Percentiles rank a stretch among this genome's conserved stretches.
Conservation (phyloP, 2,329 filamentous ascomycete genomes). For the Microdochium trichocladiopsis region DNA sequence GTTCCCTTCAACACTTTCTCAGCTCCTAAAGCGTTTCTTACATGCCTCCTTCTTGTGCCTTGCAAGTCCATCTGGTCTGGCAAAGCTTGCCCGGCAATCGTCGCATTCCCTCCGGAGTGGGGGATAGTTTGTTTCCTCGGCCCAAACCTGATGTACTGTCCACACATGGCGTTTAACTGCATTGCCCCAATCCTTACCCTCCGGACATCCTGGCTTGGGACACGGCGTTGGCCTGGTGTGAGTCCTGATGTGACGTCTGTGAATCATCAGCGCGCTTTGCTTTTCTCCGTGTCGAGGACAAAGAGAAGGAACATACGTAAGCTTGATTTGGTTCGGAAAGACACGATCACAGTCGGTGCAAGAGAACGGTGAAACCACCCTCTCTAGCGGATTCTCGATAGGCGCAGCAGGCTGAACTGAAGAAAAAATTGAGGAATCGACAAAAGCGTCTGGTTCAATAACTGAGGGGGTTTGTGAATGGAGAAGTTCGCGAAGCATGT, state of each 20-base stretch:
- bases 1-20: too few species aligned
- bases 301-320: background rate
- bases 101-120: background rate
- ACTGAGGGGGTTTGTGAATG: background rate
- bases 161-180: background rate
- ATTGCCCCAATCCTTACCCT: background rate
- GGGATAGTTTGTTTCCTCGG: background rate
- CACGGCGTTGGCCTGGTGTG: background rate
- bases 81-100: background rate
- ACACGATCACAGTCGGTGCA: background rate
- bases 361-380: background rate
- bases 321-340: background rate
- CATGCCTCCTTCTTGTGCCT: background rate
- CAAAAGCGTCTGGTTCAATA: background rate
- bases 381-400: background rate
- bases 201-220: background rate
- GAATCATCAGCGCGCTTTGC: background rate
- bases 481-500: background rate
- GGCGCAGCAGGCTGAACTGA: background rate
- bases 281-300: background rate
- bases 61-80: background rate
- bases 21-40: background rate
- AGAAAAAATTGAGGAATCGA: background rate
- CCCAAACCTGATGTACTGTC: background rate
- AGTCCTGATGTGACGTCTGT: background rate